Evolutionary conservation across 495 filamentous ascomycete species (phyloP).

Genomic region (Aspergillus homomorphus): DNA sequence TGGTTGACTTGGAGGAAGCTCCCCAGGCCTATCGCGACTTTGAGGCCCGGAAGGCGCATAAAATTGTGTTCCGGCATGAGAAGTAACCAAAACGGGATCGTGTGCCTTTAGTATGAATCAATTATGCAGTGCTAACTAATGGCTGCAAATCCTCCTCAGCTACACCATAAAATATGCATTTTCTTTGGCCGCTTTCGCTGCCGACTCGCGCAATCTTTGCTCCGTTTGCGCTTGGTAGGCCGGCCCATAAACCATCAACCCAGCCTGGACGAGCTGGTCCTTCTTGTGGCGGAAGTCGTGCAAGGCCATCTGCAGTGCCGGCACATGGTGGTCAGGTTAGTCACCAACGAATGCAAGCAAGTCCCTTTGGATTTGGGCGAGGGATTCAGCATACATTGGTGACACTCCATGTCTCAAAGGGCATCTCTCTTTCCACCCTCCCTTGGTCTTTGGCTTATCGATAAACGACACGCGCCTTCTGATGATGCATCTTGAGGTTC

Average conservation of each 20-base stretch:
- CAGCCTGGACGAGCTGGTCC: not conserved
- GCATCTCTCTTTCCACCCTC: not conserved
- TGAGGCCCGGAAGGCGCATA: constrained; percentile 75
- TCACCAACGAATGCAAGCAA: too few relatives aligned
- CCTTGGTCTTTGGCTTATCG: not conserved
- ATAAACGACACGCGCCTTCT: not conserved
- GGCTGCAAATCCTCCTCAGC: too few relatives aligned
- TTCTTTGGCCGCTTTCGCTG: not conserved
- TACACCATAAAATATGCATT: not conserved
- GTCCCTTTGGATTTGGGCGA: too few relatives aligned
- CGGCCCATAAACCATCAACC: not conserved
- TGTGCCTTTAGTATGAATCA: too few relatives aligned
- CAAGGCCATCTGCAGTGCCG: not conserved
- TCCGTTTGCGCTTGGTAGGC: not conserved
- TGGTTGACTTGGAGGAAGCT: constrained; percentile 70
- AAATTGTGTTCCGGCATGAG: constrained; percentile 40
- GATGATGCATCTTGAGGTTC: not conserved
- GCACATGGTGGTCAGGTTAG: not conserved
- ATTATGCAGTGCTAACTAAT: too few relatives aligned
- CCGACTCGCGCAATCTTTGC: not conserved
- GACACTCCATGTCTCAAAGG: not conserved
- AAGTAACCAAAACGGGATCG: too few relatives aligned
- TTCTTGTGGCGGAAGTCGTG: not conserved
- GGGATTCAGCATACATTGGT: too few relatives aligned
- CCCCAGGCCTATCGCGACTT: constrained; percentile 79